Evolutionary conservation across 192 early-diverging fungal genomes (phyloP).

Genomic region (Entomortierella chlamydospora): DNA sequence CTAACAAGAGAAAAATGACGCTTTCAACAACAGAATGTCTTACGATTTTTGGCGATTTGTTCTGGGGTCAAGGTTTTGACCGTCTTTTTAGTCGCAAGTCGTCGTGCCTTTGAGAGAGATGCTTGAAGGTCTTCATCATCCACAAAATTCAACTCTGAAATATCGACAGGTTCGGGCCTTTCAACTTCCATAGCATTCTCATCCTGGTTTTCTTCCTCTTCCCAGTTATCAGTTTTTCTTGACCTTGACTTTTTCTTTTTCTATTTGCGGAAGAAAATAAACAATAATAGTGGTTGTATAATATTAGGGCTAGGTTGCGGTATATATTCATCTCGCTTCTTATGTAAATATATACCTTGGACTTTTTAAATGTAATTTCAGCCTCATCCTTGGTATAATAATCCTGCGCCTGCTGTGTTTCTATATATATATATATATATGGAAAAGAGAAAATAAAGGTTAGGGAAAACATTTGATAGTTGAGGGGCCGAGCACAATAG

Average conservation of each 20-base stretch:
- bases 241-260: slow-evolving; percentile 69
- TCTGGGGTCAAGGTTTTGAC: slow-evolving; percentile 63
- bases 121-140: slow-evolving; percentile 95
- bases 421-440: slow-evolving; percentile 27
- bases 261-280: slow-evolving; percentile 18
- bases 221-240: slow-evolving; percentile 56
- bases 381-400: slow-evolving; percentile 93
- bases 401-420: slow-evolving; percentile 79
- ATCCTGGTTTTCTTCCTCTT: slow-evolving; percentile 64
- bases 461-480: no score
- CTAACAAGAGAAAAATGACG: neutral
- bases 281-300: neutral
- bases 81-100: slow-evolving; percentile 67
- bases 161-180: slow-evolving; percentile 29
- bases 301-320: no score
- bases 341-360: slow-evolving; percentile 72
- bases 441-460: neutral
- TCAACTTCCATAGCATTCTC: slow-evolving; percentile 46
- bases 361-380: slow-evolving; percentile 79
- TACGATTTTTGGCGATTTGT: slow-evolving; percentile 71
- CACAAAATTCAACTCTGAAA: slow-evolving; percentile 80
- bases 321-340: no score
- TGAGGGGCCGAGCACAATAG: no score
- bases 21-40: neutral
- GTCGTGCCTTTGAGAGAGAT: slow-evolving; percentile 82